Conservation (phyloP, 2,329 filamentous ascomycete species). For the Colletotrichum tropicale region DNA sequence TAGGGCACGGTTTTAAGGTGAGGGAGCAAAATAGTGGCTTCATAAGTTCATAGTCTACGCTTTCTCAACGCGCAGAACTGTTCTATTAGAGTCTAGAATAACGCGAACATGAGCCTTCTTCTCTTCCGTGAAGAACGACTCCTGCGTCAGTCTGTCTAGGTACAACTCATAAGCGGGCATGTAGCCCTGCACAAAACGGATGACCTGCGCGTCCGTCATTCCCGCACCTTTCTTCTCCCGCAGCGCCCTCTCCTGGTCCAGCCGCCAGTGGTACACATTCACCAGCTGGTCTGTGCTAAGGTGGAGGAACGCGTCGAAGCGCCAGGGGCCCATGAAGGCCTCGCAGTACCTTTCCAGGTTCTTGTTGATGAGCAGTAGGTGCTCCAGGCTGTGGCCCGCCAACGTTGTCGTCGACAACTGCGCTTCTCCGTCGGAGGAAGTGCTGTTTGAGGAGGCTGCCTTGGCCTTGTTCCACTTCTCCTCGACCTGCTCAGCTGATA, state of each 20-base stretch:
- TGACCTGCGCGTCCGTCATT: slow-evolving; percentile 11
- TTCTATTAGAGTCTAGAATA: slow-evolving; percentile 1
- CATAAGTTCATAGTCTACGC: not conserved
- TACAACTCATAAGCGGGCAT: slow-evolving; percentile 19
- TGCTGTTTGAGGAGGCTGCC: not conserved
- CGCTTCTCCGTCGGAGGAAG: not conserved
- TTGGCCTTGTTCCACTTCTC: slow-evolving; percentile 10
- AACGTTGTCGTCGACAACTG: slow-evolving; percentile 5
- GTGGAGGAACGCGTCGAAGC: slow-evolving; percentile 13
- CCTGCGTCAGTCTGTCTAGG: not conserved
- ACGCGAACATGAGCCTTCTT: slow-evolving; percentile 3
- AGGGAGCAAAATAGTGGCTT: not conserved
- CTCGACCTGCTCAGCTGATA: not conserved
- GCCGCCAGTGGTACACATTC: slow-evolving; percentile 17
- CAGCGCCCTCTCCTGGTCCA: slow-evolving; percentile 14
- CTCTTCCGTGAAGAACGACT: not conserved
- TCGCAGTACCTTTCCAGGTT: slow-evolving; percentile 16
- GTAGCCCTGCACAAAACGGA: slow-evolving; percentile 18
- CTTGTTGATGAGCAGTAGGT: slow-evolving; percentile 10
- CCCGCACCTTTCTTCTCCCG: slow-evolving; percentile 16
- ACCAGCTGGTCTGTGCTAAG: slow-evolving; percentile 6
- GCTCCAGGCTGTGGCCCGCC: not conserved
- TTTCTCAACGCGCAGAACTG: not conserved
- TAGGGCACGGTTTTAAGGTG: rapidly evolving
- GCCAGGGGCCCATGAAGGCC: slow-evolving; percentile 16